Conservation (phyloP, 768 basidiomycete genomes). For the Boletus rubropictus region DNA sequence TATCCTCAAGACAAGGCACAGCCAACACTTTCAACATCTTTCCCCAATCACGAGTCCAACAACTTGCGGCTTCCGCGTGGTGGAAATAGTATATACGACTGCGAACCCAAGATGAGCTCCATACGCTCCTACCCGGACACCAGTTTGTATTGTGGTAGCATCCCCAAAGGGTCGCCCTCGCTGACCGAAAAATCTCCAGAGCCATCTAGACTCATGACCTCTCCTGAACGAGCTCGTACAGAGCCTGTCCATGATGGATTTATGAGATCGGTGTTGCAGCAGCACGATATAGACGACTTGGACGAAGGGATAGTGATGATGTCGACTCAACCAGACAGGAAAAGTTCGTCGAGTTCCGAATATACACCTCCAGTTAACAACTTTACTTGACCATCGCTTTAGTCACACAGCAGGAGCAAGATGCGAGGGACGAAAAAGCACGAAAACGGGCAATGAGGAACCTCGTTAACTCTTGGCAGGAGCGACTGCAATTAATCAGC, state of each 20-base stretch:
- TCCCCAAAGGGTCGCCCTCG: not conserved
- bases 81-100: not conserved
- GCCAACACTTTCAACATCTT: not conserved
- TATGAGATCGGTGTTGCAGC: constrained; percentile 18
- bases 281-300: constrained; percentile 3
- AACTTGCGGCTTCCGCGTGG: constrained; percentile 4
- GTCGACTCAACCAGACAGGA: constrained; percentile 4
- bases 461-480: constrained; percentile 57
- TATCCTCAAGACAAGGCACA: not conserved
- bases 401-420: constrained; percentile 48
- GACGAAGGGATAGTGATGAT: constrained; percentile 14
- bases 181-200: constrained; percentile 6
- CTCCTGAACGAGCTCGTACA: constrained; percentile 12
- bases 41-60: constrained; percentile 2
- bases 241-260: constrained; percentile 18
- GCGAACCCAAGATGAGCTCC: constrained; percentile 8
- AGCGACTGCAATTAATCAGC: constrained; percentile 54
- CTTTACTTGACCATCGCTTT: not conserved
- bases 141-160: constrained; percentile 4
- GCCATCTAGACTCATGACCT: constrained; percentile 12
- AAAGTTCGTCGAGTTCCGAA: constrained; percentile 13
- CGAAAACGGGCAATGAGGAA: constrained; percentile 42
- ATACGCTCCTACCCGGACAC: constrained; percentile 3
- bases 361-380: not conserved
- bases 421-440: constrained; percentile 42